These are phyloP conservation scores for Kluyveromyces siamensis DNA, from an alignment of 805 yeast genomes.

Conservation along the genomic window DNA sequence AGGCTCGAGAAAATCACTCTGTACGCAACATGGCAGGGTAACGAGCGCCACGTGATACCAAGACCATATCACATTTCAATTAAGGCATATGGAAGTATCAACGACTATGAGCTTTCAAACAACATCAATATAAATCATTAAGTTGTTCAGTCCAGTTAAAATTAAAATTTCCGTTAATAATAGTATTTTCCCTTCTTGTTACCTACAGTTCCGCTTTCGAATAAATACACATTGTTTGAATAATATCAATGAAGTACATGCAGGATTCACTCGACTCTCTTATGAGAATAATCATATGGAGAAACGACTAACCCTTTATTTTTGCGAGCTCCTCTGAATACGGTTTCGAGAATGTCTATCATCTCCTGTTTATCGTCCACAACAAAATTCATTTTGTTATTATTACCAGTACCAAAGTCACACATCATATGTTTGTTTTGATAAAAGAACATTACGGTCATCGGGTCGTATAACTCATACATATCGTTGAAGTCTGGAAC, in stretches of 20 bases:
- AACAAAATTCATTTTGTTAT: constrained; percentile 83
- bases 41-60: background rate
- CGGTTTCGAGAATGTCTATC: constrained; percentile 83
- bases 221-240: too few species aligned
- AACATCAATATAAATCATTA: too few species aligned
- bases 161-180: background rate
- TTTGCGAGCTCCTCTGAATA: constrained; percentile 84
- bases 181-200: background rate
- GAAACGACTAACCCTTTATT: constrained; percentile 88
- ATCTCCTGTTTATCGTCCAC: constrained; percentile 76
- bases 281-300: constrained; percentile 58
- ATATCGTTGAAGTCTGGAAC: constrained; percentile 80
- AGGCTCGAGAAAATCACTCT: background rate
- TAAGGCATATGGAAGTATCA: background rate
- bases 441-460: constrained; percentile 88
- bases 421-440: constrained; percentile 96
- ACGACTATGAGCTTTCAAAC: background rate
- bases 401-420: constrained; percentile 97
- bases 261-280: constrained; percentile 13
- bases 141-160: too few species aligned
- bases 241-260: background rate
- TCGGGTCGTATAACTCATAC: constrained; percentile 58
- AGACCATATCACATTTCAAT: too few species aligned
- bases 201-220: background rate
- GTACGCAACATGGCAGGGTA: background rate